Conservation (phyloP, 805 yeast genomes). For the Sugiyamaella chiloensis region DNA sequence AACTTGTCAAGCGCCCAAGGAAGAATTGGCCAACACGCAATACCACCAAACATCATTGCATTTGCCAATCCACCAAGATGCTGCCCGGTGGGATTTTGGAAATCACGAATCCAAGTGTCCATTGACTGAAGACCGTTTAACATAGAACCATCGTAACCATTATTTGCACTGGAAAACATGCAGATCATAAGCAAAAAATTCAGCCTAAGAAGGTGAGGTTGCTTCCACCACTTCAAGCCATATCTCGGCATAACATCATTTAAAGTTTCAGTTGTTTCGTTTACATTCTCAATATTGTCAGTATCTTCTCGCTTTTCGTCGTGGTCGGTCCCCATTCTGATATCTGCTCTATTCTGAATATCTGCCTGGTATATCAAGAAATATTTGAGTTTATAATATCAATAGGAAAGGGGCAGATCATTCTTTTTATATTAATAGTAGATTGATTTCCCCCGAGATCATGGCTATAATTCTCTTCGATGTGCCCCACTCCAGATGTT, state of each 20-base stretch:
- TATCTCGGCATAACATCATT: conserved; percentile 13
- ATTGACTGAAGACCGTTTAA: conserved; percentile 25
- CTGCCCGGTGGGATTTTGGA: conserved; percentile 13
- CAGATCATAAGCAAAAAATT: conserved; percentile 10
- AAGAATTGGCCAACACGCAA: conserved; percentile 64
- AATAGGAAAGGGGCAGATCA: no score
- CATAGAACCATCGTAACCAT: conserved; percentile 17
- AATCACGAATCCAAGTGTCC: conserved; percentile 10
- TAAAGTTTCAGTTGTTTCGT: neutral
- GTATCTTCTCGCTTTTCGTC: no score
- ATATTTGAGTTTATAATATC: no score
- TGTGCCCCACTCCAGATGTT: no score
- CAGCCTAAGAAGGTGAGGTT: conserved; percentile 12
- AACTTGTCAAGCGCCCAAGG: conserved; percentile 53
- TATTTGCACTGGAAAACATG: conserved; percentile 11
- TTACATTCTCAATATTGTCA: neutral
- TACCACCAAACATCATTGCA: conserved; percentile 50
- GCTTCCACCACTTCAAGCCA: conserved; percentile 12
- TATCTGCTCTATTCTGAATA: no score
- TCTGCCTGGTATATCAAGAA: no score
- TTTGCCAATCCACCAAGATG: conserved; percentile 11
- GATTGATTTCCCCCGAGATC: no score
- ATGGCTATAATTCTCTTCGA: no score
- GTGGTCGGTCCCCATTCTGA: no score
- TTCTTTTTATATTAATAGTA: no score